These are phyloP conservation scores for Stylonectria norvegica DNA, from an alignment of 2,329 filamentous ascomycete species.

Conservation along the genomic window DNA sequence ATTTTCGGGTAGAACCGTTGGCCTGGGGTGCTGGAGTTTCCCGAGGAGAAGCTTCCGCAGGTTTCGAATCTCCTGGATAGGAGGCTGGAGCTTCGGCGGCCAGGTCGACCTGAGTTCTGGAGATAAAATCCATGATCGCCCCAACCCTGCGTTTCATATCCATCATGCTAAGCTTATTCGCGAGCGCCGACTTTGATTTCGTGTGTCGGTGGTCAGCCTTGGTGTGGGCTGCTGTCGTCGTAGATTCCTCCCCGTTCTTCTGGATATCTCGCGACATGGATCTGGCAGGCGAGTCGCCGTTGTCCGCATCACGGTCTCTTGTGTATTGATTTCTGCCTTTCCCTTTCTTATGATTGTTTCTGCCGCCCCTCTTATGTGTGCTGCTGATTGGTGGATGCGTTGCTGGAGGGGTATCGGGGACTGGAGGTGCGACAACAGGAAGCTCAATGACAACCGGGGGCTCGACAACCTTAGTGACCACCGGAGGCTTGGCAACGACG, in stretches of 20 bases:
- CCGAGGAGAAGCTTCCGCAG: constrained; percentile 38
- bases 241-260: constrained; percentile 35
- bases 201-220: constrained; percentile 52
- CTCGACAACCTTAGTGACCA: constrained; percentile 30
- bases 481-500: constrained; percentile 38
- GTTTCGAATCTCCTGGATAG: too few species aligned
- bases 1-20: constrained; percentile 32
- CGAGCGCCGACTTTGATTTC: constrained; percentile 50
- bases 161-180: constrained; percentile 74
- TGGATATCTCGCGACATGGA: constrained; percentile 51
- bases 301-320: constrained; percentile 63
- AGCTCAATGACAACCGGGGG: constrained; percentile 30
- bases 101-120: constrained; percentile 82
- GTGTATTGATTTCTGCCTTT: constrained; percentile 81
- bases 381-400: constrained; percentile 44
- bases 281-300: constrained; percentile 55
- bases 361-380: constrained; percentile 56
- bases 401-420: constrained; percentile 41
- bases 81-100: constrained; percentile 62
- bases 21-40: constrained; percentile 35
- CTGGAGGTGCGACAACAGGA: constrained; percentile 24
- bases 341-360: constrained; percentile 62
- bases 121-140: constrained; percentile 85
- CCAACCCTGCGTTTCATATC: constrained; percentile 84
- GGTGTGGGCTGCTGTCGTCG: constrained; percentile 30